Base-by-base conservation (phyloP, 768 basidiomycete species). In the Suillus lakei region DNA sequence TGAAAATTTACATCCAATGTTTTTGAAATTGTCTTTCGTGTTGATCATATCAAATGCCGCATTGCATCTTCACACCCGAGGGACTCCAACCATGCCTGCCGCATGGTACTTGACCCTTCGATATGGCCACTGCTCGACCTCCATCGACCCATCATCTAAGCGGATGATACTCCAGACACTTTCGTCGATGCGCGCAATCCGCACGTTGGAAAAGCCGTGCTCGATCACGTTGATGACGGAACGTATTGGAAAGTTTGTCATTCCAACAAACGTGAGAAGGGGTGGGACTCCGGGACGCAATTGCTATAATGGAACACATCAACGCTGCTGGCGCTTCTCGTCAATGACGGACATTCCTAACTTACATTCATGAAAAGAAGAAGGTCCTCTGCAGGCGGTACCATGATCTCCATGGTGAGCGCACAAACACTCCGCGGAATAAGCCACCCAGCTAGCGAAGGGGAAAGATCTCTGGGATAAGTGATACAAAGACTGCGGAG, bases 391-490 rank as follows among this genome's bases (percentile, higher is more conserved):
- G 78, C 67, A 3, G 73, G 70, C 5, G 71, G 73, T 34, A 76
- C 74, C 48, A 71, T 65, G 21, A 78, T 62, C 46, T 86, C 85
- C 44, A 88, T 70, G 16, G 79, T 78, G 60, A 89, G 71, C 16
- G 85, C 83, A 6, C 76, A 73, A 4, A 90, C 82, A 43, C 69
- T 80, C 30, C 86, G 73, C 9, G 90, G 90, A 39, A 92, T 83
- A 34, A 92, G 77, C 89, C 90, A 91, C 54, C 86, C 82, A 9
- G 89, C 89, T 23, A 91, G 76, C 2, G 86, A 84, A 0, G 88
- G 82, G 1, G 87, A 82, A 44, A 91, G 74, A 72, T 91, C 90
- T 66, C 79, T 77, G 2, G 91, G 90, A 69, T 91, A 85, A 5
- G 85, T 86, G 62, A 91, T 88, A 60, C 80, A 82, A 63, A 92